These are phyloP conservation scores for Neurospora africana DNA, from an alignment of 495 filamentous ascomycete genomes.

Conservation along the genomic window DNA sequence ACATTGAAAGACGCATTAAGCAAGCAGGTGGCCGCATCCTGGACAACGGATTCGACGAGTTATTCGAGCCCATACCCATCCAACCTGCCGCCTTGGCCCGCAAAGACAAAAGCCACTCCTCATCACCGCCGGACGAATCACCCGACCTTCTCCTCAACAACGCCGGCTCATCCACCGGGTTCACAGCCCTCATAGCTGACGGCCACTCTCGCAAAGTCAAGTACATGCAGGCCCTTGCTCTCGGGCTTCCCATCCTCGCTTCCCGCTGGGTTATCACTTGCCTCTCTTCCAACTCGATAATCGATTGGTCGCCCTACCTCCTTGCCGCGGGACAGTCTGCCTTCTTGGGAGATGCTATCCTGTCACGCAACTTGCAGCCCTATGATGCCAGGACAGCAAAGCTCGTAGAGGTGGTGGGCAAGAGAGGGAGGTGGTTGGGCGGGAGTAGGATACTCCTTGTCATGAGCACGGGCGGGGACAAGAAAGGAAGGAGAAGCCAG, in stretches of 20 bases:
- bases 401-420: constrained; percentile 44
- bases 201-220: constrained; percentile 80
- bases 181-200: constrained; percentile 78
- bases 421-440: constrained; percentile 51
- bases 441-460: constrained; percentile 66
- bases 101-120: neutral
- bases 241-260: constrained; percentile 77
- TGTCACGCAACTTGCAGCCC: constrained; percentile 55
- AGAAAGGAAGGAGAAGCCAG: neutral
- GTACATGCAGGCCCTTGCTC: constrained; percentile 88
- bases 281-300: constrained; percentile 41
- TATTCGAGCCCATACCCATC: constrained; percentile 52
- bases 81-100: constrained; percentile 10
- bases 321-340: constrained; percentile 74
- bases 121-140: constrained; percentile 8
- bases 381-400: constrained; percentile 48
- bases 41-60: constrained; percentile 66
- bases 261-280: constrained; percentile 73
- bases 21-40: constrained; percentile 64
- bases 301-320: constrained; percentile 75
- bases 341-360: constrained; percentile 65
- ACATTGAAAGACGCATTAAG: constrained; percentile 33
- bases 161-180: constrained; percentile 50
- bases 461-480: constrained; percentile 26
- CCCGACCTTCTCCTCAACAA: constrained; percentile 26